These are phyloP conservation scores for Phaffia australis DNA, from an alignment of 768 basidiomycete species.

Conservation along the genomic window DNA sequence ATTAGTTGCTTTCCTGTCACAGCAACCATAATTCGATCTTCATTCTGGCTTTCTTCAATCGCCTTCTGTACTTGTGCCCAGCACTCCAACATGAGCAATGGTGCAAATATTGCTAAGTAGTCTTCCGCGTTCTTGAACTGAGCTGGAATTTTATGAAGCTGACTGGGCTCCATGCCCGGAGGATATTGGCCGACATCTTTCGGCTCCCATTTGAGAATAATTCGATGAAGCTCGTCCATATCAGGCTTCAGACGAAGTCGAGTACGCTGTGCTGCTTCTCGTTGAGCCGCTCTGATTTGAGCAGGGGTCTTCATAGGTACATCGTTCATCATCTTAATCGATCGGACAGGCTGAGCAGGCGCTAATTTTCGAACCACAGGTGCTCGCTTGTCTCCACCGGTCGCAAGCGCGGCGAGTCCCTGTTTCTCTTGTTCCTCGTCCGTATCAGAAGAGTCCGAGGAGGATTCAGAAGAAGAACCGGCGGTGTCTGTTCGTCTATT, in stretches of 20 bases:
- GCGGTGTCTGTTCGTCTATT: slow-evolving; percentile 16
- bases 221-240: slow-evolving; percentile 61
- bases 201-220: slow-evolving; percentile 78
- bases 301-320: slow-evolving; percentile 42
- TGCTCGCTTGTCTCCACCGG: neutral
- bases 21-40: slow-evolving; percentile 50
- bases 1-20: slow-evolving; percentile 59
- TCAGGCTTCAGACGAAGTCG: slow-evolving; percentile 71
- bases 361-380: slow-evolving; percentile 1
- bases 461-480: slow-evolving; percentile 17
- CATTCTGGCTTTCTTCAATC: slow-evolving; percentile 50
- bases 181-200: slow-evolving; percentile 8
- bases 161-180: slow-evolving; percentile 41
- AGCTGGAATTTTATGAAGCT: slow-evolving; percentile 46
- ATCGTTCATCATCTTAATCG: slow-evolving; percentile 39
- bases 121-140: slow-evolving; percentile 54
- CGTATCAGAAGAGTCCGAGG: slow-evolving; percentile 16
- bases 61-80: slow-evolving; percentile 79
- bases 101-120: slow-evolving; percentile 68
- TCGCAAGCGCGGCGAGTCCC: slow-evolving; percentile 16
- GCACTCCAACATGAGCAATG: slow-evolving; percentile 73
- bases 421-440: slow-evolving; percentile 12
- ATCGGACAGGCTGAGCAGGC: neutral
- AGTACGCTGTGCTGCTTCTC: slow-evolving; percentile 53
- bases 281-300: slow-evolving; percentile 42